Percentiles rank a stretch among this genome's conserved stretches.
phyloP scores from a whole-genome alignment of 495 filamentous ascomycete genomes.

The Geopyxis carbonaria region DNA sequence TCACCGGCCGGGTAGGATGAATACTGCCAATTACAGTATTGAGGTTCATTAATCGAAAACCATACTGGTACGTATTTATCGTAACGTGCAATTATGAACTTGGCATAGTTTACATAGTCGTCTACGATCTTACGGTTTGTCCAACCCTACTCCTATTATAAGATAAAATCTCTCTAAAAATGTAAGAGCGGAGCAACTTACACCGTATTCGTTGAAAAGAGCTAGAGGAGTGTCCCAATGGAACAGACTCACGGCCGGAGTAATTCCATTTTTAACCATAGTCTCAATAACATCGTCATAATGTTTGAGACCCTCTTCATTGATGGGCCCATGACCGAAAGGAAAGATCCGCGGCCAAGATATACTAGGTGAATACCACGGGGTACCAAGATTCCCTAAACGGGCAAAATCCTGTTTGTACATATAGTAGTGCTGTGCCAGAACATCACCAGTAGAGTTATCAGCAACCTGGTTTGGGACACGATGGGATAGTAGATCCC shows the following conservation, averaged over 20 bases:
- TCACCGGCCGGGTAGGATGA: slow-evolving; percentile 25
- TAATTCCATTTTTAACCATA: slow-evolving; percentile 28
- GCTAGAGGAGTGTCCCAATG: slow-evolving; percentile 34
- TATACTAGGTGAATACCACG: slow-evolving; percentile 29
- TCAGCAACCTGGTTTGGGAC: slow-evolving; percentile 27
- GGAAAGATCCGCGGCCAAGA: slow-evolving; percentile 33
- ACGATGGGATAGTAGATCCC: slow-evolving; percentile 26
- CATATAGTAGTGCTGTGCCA: slow-evolving; percentile 29
- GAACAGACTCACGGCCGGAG: slow-evolving; percentile 29
- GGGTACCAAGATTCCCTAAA: slow-evolving; percentile 27
- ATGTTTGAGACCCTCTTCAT: slow-evolving; percentile 27
- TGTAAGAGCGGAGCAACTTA: slow-evolving; percentile 8
- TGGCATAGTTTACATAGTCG: slow-evolving; percentile 31
- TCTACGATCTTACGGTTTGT: slow-evolving; percentile 27
- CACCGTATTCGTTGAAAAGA: slow-evolving; percentile 31
- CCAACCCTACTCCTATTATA: slow-evolving; percentile 24
- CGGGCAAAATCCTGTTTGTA: slow-evolving; percentile 33
- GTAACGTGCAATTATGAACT: slow-evolving; percentile 29
- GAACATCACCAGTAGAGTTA: slow-evolving; percentile 29
- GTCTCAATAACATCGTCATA: slow-evolving; percentile 32
- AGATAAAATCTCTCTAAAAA: slow-evolving; percentile 6
- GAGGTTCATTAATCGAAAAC: slow-evolving; percentile 32
- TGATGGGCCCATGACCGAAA: slow-evolving; percentile 30
- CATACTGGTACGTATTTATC: slow-evolving; percentile 30
- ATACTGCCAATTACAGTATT: slow-evolving; percentile 30